Percentiles rank a stretch among this genome's conserved stretches.
phyloP scores from a whole-genome alignment of 2,329 filamentous ascomycete genomes.

The Penicillium sp. region DNA sequence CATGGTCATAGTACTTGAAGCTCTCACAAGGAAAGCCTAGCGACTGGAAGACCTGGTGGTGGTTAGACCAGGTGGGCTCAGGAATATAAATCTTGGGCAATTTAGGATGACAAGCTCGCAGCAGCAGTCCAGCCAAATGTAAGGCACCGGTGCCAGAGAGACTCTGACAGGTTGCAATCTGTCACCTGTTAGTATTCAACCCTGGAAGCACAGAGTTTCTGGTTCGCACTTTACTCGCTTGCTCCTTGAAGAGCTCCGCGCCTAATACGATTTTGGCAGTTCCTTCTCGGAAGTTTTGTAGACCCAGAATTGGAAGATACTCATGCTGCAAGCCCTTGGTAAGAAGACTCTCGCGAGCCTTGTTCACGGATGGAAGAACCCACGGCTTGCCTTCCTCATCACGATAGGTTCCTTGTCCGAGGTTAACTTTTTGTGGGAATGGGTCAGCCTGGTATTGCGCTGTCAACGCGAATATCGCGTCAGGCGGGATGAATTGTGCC shows the following conservation, averaged over 20 bases:
- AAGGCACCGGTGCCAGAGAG: conserved; percentile 74
- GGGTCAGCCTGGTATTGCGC: conserved; percentile 18
- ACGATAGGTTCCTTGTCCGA: conserved; percentile 37
- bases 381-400: conserved; percentile 36
- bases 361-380: conserved; percentile 34
- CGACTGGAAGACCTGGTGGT: conserved; percentile 93
- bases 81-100: conserved; percentile 70
- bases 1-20: conserved; percentile 24
- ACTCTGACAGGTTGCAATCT: conserved; percentile 69
- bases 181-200: conserved; percentile 13
- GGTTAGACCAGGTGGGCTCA: conserved; percentile 94
- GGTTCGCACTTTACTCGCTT: conserved; percentile 13
- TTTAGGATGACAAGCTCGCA: conserved; percentile 13
- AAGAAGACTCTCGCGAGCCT: conserved; percentile 42
- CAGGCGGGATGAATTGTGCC: conserved; percentile 12
- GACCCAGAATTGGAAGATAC: conserved; percentile 90
- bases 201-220: neutral
- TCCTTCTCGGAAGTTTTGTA: conserved; percentile 76
- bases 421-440: conserved; percentile 32
- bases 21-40: conserved; percentile 68
- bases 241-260: conserved; percentile 1
- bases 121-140: conserved; percentile 24
- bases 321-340: conserved; percentile 83
- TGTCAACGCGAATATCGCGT: conserved; percentile 26
- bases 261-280: conserved; percentile 85